Evolutionary conservation across 164 flowering plant genomes (phyloP), one percentile per base, ranked within the genome.

Genomic region (Protea cynaroides): DNA sequence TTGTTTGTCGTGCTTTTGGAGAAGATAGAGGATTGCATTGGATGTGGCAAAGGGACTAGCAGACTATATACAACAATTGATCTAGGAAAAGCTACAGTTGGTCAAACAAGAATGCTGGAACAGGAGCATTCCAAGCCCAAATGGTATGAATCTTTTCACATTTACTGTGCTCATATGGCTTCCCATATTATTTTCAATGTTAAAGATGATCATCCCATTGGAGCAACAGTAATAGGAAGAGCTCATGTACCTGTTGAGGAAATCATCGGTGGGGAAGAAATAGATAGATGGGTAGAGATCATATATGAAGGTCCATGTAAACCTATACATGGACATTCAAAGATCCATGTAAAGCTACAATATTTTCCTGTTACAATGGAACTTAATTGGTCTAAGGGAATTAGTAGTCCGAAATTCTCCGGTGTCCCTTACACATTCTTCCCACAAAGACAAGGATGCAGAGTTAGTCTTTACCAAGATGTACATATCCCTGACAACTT

Each of bases 341-440:
- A 29, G 34, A 29, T 29, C 34, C 92, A 82, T 64, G 88, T 88
- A 36, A 83, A 82, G 60, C 63, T 85, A 0, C 85, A 80, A n/a
- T 86, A 61, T 64, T 75, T 76, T 22, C 78, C 81, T 64, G 80
- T 79, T 14, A 62, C 78, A 5, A 43, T 58, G 24, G 85, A 82
- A 22, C 65, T 44, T 11, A 71, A 60, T 52, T 88, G 92, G 90
- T 70, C 78, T 29, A 44, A 78, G 50, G 96, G 96, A 14, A 74
- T 88, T 2, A 63, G 19, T 40, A 80, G 83, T 62, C 65, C 80
- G 18, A 78, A 80, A 21, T 84, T 79, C 61, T 82, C 79, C 0
- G 96, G 96, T 13, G 90, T 86, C 3, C 92, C 96, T 1, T 79
- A 77, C 77, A 84, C 95, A n/a, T 86, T 82, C 67, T 88, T 84